Conservation (phyloP, 805 yeast genomes). For the Candida maris region DNA sequence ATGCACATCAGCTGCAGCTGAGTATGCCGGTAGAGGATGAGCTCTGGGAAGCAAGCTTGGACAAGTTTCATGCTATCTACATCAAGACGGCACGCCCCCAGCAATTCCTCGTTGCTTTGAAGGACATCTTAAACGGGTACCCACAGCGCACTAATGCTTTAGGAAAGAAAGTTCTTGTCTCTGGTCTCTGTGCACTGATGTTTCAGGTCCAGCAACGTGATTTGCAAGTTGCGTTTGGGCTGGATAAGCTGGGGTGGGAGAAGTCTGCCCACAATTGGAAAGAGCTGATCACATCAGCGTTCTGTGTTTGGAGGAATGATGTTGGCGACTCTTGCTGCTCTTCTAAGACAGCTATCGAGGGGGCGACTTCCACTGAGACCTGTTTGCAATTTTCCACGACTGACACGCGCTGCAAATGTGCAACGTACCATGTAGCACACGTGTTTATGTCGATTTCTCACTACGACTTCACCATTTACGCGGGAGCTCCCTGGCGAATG, state of each 20-base stretch:
- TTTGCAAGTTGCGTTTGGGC: constrained; percentile 50
- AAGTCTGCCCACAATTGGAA: constrained; percentile 55
- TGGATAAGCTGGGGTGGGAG: constrained; percentile 33
- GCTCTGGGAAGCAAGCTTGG: constrained; percentile 43
- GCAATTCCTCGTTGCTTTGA: constrained; percentile 55
- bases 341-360: constrained; percentile 31
- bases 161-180: constrained; percentile 62
- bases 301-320: constrained; percentile 65
- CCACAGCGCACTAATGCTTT: constrained; percentile 49
- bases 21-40: constrained; percentile 62
- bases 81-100: constrained; percentile 29
- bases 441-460: constrained; percentile 68
- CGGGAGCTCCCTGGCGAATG: constrained; percentile 82
- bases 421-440: constrained; percentile 71
- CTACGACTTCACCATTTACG: constrained; percentile 71
- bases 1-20: constrained; percentile 57
- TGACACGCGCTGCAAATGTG: constrained; percentile 55
- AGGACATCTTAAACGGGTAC: constrained; percentile 51
- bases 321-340: constrained; percentile 37
- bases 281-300: constrained; percentile 62
- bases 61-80: constrained; percentile 18
- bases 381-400: constrained; percentile 31
- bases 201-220: constrained; percentile 73
- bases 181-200: constrained; percentile 65
- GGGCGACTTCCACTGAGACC: constrained; percentile 22